Base-by-base conservation (phyloP, 306 rosid genomes). In the Gleditsia sinensis region DNA sequence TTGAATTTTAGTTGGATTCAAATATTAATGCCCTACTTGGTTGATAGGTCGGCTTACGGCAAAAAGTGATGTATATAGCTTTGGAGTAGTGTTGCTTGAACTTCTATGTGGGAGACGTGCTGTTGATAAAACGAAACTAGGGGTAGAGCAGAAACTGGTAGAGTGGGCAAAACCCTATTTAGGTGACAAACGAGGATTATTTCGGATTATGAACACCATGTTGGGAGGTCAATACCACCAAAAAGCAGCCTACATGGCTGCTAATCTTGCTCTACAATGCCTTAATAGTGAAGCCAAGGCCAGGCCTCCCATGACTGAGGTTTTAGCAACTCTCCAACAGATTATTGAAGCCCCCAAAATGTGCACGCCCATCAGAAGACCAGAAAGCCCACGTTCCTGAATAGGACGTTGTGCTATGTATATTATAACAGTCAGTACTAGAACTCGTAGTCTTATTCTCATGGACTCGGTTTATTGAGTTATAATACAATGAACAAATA, bases 191-290 rank as follows among this genome's bases (percentile, higher is more conserved):
- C 45, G 97, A 63, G 92, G 81, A 77, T 67, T 90, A 54, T 90
- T 92, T 72, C 81, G 99, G 75, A 94, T 94, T 5, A 94, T 94
- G 99, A 97, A 94, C 75, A 88, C 97, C 43, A 87, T 91, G 62
- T 51, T 94, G 72, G 99, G 88, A 61, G 98, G 99, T 9, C 96
- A 88, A 55, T 94, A 94, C 67, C 96, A 97, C 0, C 90, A 88
- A 54, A 90, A 92, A 70, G 96, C 88, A 36, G 97, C 99, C 65
- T 83, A 34, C 68, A 75, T 74, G 58, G 97, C 96, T 30, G 97
- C 99, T 3, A 72, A 84, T 32, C 88, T 94, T 10, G 95, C 97
- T 21, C 74, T 83, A 48, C 93, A 86, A 45, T 94, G 99, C 83
- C 92, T 94, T 11, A 81, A 69, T 49, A 55, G 34, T n/a, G 99